Percentiles rank a stretch among this genome's conserved stretches.
Conservation (phyloP, 495 filamentous ascomycete genomes). For the Aspergillus cavernicola region DNA sequence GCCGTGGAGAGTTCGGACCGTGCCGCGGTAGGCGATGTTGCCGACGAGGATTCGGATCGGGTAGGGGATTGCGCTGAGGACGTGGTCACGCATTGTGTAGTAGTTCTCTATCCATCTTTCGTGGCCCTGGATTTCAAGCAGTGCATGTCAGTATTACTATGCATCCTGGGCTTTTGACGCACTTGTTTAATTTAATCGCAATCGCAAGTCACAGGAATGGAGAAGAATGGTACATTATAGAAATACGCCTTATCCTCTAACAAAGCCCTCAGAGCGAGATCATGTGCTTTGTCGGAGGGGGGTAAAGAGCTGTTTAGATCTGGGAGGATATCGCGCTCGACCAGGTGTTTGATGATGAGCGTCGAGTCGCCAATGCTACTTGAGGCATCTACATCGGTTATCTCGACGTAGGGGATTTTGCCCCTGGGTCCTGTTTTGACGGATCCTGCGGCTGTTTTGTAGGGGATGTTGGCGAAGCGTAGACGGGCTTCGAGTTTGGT, state of each 20-base stretch:
- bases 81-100: slow-evolving; percentile 54
- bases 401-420: slow-evolving; percentile 56
- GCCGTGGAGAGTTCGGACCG: slow-evolving; percentile 39
- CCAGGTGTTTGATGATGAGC: slow-evolving; percentile 48
- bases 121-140: slow-evolving; percentile 1
- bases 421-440: slow-evolving; percentile 43
- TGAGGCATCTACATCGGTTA: slow-evolving; percentile 6
- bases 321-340: slow-evolving; percentile 34
- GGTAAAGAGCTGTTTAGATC: slow-evolving; percentile 46
- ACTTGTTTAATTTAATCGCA: no score
- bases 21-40: slow-evolving; percentile 43
- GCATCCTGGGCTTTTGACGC: no score
- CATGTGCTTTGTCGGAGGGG: slow-evolving; percentile 35
- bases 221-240: slow-evolving; percentile 43
- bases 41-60: slow-evolving; percentile 53
- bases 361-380: slow-evolving; percentile 43
- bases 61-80: slow-evolving; percentile 47
- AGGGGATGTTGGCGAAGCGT: slow-evolving; percentile 48
- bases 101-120: slow-evolving; percentile 58
- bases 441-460: slow-evolving; percentile 43
- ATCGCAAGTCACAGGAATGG: no score
- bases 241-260: slow-evolving; percentile 62
- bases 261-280: slow-evolving; percentile 50
- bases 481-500: slow-evolving; percentile 62
- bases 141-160: no score